Percentiles rank a stretch among this genome's conserved stretches.
Evolutionary conservation across 2,329 filamentous ascomycete genomes (phyloP).

Genomic region (Sarocladiaceae sp.): DNA sequence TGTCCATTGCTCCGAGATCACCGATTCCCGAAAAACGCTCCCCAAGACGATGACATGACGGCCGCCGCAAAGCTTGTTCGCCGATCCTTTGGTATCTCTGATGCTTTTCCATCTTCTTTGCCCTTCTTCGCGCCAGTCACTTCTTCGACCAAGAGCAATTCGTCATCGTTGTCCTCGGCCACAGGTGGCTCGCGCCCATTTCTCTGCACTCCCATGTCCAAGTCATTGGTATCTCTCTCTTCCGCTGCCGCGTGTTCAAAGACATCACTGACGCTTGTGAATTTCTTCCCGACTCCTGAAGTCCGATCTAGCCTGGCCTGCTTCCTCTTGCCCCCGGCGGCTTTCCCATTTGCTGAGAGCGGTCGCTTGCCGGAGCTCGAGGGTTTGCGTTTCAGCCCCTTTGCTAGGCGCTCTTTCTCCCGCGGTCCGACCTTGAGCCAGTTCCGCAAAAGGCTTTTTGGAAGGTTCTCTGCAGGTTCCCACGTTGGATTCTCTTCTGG

Average conservation of each 20-base stretch:
- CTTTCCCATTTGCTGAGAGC: no score
- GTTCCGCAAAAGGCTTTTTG: slow-evolving; percentile 30
- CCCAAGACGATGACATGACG: slow-evolving; percentile 1
- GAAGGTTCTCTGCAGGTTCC: slow-evolving; percentile 50
- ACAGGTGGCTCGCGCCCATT: no score
- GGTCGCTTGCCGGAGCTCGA: no score
- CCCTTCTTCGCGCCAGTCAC: neutral
- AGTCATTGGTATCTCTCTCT: no score
- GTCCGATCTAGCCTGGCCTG: neutral
- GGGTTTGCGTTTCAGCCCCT: no score
- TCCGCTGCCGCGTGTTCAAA: no score
- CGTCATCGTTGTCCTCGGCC: neutral
- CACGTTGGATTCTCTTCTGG: slow-evolving; percentile 49
- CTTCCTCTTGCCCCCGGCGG: no score
- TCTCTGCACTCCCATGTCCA: neutral
- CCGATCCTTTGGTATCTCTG: neutral
- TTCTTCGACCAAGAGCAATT: neutral
- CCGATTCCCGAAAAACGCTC: neutral
- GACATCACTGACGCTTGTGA: neutral
- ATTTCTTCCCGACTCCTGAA: neutral
- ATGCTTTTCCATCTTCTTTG: neutral
- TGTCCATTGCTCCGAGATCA: neutral
- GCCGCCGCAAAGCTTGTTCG: neutral
- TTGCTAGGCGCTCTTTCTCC: slow-evolving; percentile 12
- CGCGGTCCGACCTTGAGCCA: slow-evolving; percentile 29